Conservation (phyloP, 2,329 filamentous ascomycete species). For the Apiospora hydei region DNA sequence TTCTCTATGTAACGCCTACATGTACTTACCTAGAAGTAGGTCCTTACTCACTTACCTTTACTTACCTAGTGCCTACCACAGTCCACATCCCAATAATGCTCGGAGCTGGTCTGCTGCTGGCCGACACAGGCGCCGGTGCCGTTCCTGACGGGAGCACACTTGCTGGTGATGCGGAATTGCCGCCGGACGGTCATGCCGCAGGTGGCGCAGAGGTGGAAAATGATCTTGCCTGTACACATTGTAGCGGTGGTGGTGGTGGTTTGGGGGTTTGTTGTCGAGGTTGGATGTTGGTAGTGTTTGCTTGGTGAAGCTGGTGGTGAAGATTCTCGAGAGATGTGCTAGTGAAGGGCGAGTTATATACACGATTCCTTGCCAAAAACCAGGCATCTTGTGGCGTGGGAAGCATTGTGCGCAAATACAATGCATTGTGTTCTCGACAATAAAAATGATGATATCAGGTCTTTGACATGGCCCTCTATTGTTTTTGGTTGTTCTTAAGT, state of each 20-base stretch:
- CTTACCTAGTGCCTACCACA: neutral
- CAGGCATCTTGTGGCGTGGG: too few relatives aligned
- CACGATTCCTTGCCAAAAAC: too few relatives aligned
- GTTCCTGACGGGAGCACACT: neutral
- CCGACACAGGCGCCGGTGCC: neutral
- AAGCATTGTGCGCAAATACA: too few relatives aligned
- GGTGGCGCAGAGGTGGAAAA: neutral
- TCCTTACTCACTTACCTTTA: neutral
- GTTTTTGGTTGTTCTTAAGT: too few relatives aligned
- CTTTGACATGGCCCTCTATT: too few relatives aligned
- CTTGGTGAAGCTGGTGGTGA: too few relatives aligned
- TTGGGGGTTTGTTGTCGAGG: conserved; percentile 19
- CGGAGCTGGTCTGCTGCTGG: neutral
- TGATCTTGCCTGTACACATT: conserved; percentile 3
- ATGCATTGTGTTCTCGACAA: too few relatives aligned
- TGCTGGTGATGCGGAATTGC: neutral
- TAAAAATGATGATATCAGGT: too few relatives aligned
- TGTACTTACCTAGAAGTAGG: neutral
- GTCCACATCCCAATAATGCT: neutral
- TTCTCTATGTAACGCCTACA: neutral
- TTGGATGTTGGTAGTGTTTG: neutral
- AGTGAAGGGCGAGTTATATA: too few relatives aligned
- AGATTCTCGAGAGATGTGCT: too few relatives aligned
- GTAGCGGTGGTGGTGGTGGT: conserved; percentile 47
- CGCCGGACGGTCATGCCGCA: neutral